Evolutionary conservation across 192 early-diverging fungal species (phyloP).

Genomic region (Podila clonocystis): DNA sequence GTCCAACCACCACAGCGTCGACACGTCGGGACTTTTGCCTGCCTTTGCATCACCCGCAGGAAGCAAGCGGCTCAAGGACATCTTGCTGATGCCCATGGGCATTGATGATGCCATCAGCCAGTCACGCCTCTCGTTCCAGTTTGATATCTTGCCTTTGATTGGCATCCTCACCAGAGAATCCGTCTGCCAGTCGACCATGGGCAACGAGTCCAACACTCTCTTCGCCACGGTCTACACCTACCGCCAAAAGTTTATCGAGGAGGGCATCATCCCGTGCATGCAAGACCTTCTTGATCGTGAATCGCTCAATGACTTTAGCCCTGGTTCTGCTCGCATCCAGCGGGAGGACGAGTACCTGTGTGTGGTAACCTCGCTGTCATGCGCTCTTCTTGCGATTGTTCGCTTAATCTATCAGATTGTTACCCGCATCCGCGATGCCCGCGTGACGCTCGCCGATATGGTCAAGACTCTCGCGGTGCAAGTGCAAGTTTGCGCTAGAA

Average conservation of each 20-base stretch:
- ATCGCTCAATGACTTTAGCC: slow-evolving; percentile 15
- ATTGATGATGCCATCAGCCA: slow-evolving; percentile 20
- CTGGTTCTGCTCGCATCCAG: neutral
- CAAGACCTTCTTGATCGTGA: slow-evolving; percentile 27
- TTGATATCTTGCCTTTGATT: slow-evolving; percentile 49
- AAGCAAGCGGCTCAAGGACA: slow-evolving; percentile 19
- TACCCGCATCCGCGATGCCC: slow-evolving; percentile 37
- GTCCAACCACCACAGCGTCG: slow-evolving; percentile 35
- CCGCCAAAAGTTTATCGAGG: slow-evolving; percentile 14
- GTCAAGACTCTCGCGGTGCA: slow-evolving; percentile 13
- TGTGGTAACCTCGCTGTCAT: slow-evolving; percentile 16
- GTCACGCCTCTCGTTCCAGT: slow-evolving; percentile 42
- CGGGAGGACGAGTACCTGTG: slow-evolving; percentile 8
- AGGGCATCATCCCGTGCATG: slow-evolving; percentile 41
- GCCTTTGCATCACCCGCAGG: slow-evolving; percentile 19
- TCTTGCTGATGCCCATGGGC: slow-evolving; percentile 32
- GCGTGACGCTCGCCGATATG: slow-evolving; percentile 5
- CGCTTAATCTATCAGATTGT: slow-evolving; percentile 48
- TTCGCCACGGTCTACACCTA: slow-evolving; percentile 43
- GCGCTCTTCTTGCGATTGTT: slow-evolving; percentile 42
- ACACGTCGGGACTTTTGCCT: slow-evolving; percentile 33
- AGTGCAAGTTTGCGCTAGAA: neutral
- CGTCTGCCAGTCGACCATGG: slow-evolving; percentile 46
- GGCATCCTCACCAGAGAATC: slow-evolving; percentile 47
- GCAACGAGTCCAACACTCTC: slow-evolving; percentile 27